Percentiles rank a stretch among this genome's conserved stretches.
Evolutionary conservation across 345 rosid genomes (phyloP).

Genomic region (Angophora floribunda): DNA sequence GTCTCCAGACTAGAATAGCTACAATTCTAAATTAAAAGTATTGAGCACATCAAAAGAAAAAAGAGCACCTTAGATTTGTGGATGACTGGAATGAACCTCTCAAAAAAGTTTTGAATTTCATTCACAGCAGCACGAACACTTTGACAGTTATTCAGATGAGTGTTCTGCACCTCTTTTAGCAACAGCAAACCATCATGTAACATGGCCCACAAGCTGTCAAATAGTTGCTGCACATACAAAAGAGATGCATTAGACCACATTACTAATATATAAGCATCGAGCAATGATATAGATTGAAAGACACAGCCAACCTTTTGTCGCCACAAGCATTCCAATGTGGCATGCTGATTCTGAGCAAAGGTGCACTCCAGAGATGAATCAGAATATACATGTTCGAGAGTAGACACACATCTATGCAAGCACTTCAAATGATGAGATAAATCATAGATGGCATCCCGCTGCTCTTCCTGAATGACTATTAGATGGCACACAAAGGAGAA

Average conservation of each 20-base stretch:
- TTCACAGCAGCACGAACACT: constrained; percentile 35
- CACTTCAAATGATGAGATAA: constrained; percentile 39
- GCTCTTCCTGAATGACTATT: constrained; percentile 60
- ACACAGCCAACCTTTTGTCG: constrained; percentile 59
- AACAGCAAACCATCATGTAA: constrained; percentile 53
- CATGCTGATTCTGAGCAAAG: constrained; percentile 41
- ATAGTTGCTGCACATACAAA: constrained; percentile 42
- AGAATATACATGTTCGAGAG: constrained; percentile 28
- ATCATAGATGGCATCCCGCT: constrained; percentile 50
- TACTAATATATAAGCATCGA: too few species aligned
- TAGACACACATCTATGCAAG: constrained; percentile 28
- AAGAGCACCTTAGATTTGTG: constrained; percentile 56
- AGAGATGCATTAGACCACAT: not conserved
- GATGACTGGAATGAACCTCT: constrained; percentile 41
- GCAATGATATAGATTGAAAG: not conserved
- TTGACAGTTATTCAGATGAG: constrained; percentile 52
- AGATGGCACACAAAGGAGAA: constrained; percentile 81
- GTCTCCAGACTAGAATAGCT: not conserved
- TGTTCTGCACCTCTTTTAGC: constrained; percentile 43
- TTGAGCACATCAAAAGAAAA: not conserved
- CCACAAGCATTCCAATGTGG: constrained; percentile 55
- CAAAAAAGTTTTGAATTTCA: constrained; percentile 35
- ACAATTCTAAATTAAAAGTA: not conserved
- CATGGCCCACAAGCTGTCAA: constrained; percentile 46
- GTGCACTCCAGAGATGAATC: constrained; percentile 19